Evolutionary conservation across 2,329 filamentous ascomycete species (phyloP).

Genomic region (Colletotrichum liriopes): DNA sequence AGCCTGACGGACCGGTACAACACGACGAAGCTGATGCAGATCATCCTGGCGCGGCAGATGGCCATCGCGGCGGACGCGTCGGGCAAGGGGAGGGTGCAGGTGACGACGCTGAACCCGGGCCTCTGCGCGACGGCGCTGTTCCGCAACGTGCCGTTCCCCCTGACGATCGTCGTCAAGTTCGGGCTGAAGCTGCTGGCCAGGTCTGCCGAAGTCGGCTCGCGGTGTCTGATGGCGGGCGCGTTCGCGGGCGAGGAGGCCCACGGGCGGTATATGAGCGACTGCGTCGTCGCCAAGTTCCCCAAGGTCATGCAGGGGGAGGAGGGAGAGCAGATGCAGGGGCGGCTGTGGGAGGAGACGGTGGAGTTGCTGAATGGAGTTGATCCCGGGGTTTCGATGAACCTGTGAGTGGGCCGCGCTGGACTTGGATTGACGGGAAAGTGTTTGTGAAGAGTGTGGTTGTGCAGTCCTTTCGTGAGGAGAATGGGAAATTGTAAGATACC

Average conservation of each 20-base stretch:
- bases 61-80: constrained; percentile 52
- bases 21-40: constrained; percentile 53
- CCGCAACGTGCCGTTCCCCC: constrained; percentile 50
- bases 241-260: constrained; percentile 56
- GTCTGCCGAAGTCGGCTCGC: constrained; percentile 57
- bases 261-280: constrained; percentile 58
- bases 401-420: constrained; percentile 43
- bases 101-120: constrained; percentile 59
- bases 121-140: constrained; percentile 60
- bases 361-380: constrained; percentile 60
- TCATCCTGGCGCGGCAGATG: constrained; percentile 53
- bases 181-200: constrained; percentile 51
- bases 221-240: constrained; percentile 57
- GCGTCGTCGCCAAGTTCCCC: constrained; percentile 47
- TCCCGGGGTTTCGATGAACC: constrained; percentile 54
- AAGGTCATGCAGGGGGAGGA: constrained; percentile 52
- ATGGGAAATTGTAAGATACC: constrained; percentile 2
- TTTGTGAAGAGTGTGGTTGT: not conserved
- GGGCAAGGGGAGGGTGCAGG: constrained; percentile 52
- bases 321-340: constrained; percentile 54
- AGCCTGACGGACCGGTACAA: constrained; percentile 54
- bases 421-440: not conserved
- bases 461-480: not conserved
- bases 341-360: constrained; percentile 60
- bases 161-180: constrained; percentile 46